These are phyloP conservation scores for Xylaria sp. DNA, from an alignment of 2,329 filamentous ascomycete genomes.

Conservation along the genomic window DNA sequence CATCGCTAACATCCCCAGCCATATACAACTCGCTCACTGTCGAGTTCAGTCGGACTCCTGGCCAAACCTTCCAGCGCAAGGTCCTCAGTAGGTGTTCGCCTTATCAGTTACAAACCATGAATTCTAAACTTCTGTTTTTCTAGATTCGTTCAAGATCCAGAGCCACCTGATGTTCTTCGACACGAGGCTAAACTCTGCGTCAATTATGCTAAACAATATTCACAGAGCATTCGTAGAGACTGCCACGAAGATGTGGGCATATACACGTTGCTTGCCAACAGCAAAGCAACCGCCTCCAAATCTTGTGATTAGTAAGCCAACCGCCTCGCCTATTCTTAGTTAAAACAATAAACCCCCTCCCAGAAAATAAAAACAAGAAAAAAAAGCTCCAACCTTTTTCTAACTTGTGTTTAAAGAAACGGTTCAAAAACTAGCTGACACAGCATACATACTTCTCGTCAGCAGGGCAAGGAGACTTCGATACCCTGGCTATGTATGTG, in stretches of 20 bases:
- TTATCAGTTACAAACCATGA: not conserved
- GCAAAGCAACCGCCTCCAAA: slow-evolving; percentile 64
- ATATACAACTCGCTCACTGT: slow-evolving; percentile 81
- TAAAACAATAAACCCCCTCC: no score
- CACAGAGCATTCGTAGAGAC: slow-evolving; percentile 79
- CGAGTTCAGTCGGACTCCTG: slow-evolving; percentile 76
- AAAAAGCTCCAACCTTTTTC: not conserved
- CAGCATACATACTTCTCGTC: slow-evolving; percentile 72
- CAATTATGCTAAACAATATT: slow-evolving; percentile 78
- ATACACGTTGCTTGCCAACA: slow-evolving; percentile 66
- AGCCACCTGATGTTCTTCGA: slow-evolving; percentile 87
- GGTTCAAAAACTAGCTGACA: slow-evolving; percentile 71
- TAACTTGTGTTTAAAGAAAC: slow-evolving; percentile 59
- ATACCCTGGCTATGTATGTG: slow-evolving; percentile 65
- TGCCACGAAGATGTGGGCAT: slow-evolving; percentile 78
- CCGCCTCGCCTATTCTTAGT: not conserved
- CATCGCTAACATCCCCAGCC: slow-evolving; percentile 49
- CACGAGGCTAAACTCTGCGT: slow-evolving; percentile 76
- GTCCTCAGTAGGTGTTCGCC: slow-evolving; percentile 66
- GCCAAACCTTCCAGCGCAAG: slow-evolving; percentile 83
- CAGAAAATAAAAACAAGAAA: not conserved
- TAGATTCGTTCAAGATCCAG: slow-evolving; percentile 81
- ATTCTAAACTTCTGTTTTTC: slow-evolving; percentile 23
- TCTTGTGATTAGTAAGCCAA: slow-evolving; percentile 71
- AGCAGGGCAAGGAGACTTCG: slow-evolving; percentile 59